Evolutionary conservation across 2,329 filamentous ascomycete species (phyloP).

Genomic region (Neonectria coccinea): DNA sequence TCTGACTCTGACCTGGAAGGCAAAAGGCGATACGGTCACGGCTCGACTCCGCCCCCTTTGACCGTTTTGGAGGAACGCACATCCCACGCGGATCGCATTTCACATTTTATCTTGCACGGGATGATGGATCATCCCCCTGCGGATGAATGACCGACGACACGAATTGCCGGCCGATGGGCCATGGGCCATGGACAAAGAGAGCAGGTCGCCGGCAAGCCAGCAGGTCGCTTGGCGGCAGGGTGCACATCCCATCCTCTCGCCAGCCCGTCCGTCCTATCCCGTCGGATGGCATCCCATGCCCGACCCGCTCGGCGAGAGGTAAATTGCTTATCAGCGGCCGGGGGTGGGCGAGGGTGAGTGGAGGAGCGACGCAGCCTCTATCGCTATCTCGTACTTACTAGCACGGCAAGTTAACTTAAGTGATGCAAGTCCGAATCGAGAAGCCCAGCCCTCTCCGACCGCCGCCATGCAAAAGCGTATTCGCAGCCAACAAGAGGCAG

Average conservation of each 20-base stretch:
- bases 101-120: constrained; percentile 15
- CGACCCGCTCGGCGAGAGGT: constrained; percentile 18
- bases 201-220: constrained; percentile 13
- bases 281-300: background rate
- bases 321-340: constrained; percentile 26
- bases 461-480: constrained; percentile 14
- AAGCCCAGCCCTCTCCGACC: constrained; percentile 19
- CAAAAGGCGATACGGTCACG: background rate
- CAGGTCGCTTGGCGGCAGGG: constrained; percentile 9
- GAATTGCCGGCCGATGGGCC: constrained; percentile 8
- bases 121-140: constrained; percentile 11
- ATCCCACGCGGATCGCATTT: constrained; percentile 17
- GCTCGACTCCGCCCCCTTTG: constrained; percentile 1
- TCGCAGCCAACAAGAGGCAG: background rate
- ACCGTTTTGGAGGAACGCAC: constrained; percentile 14
- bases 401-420: background rate
- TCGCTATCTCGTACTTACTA: constrained; percentile 18
- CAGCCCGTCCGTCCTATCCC: constrained; percentile 5
- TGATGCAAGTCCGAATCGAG: constrained; percentile 17
- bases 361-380: constrained; percentile 17
- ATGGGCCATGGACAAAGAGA: constrained; percentile 12
- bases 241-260: constrained; percentile 11
- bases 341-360: constrained; percentile 19
- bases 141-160: background rate
- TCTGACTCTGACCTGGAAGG: constrained; percentile 4